Conservation (phyloP, 2,329 filamentous ascomycete species). For the Basipetospora chlamydospora region DNA sequence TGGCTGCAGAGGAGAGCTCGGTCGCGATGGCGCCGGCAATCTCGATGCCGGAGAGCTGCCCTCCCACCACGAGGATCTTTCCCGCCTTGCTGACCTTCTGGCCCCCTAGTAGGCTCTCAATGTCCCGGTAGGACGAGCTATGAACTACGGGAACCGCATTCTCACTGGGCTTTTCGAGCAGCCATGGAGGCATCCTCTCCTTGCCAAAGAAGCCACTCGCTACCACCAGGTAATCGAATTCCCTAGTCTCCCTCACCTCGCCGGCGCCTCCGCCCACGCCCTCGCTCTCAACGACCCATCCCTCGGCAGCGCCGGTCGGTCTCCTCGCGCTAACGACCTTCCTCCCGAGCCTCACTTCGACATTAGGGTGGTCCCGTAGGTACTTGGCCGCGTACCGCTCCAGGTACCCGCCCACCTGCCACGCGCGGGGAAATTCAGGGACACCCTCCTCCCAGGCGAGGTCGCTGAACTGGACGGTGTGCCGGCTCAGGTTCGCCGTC, state of each 20-base stretch:
- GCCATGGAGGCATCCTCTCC: slow-evolving; percentile 11
- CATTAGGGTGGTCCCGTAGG: slow-evolving; percentile 23
- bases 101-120: slow-evolving; percentile 30
- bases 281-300: slow-evolving; percentile 21
- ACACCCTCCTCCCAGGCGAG: slow-evolving; percentile 49
- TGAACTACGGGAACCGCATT: slow-evolving; percentile 42
- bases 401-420: slow-evolving; percentile 63
- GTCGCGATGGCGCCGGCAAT: slow-evolving; percentile 58
- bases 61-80: slow-evolving; percentile 64
- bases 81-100: slow-evolving; percentile 24
- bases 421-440: slow-evolving; percentile 59
- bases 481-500: slow-evolving; percentile 60
- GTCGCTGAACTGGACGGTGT: slow-evolving; percentile 61
- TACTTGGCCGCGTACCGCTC: slow-evolving; percentile 48
- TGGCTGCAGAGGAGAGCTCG: slow-evolving; percentile 49
- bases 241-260: slow-evolving; percentile 15
- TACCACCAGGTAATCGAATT: slow-evolving; percentile 59
- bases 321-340: slow-evolving; percentile 27
- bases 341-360: slow-evolving; percentile 34
- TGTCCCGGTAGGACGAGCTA: slow-evolving; percentile 50
- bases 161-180: too few species aligned
- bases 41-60: slow-evolving; percentile 73
- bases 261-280: slow-evolving; percentile 20
- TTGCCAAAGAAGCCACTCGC: slow-evolving; percentile 65
- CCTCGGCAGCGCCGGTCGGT: slow-evolving; percentile 23